phyloP scores from a whole-genome alignment of 2,329 filamentous ascomycete species.

The Aspergillus persii region DNA sequence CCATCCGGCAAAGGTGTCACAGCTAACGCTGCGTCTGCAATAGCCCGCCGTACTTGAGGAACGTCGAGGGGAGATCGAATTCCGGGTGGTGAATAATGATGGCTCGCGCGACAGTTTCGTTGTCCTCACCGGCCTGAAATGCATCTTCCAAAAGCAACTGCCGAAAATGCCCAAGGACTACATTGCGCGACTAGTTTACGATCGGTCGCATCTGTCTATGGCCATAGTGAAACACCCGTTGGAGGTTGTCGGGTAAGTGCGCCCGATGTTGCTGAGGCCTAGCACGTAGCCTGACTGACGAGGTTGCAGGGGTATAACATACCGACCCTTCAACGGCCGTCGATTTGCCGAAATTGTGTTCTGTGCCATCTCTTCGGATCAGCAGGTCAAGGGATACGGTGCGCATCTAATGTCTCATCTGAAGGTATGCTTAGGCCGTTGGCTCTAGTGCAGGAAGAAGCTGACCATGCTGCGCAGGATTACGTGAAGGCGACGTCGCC shows the following conservation, averaged over 20 bases:
- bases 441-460: background rate
- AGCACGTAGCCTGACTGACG: conserved; percentile 15
- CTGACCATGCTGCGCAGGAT: conserved; percentile 48
- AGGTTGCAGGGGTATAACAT: conserved; percentile 77
- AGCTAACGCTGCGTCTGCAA: conserved; percentile 21
- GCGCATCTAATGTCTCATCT: conserved; percentile 97
- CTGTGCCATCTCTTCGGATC: conserved; percentile 94
- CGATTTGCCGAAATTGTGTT: conserved; percentile 98
- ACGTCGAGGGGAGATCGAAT: conserved; percentile 90
- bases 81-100: conserved; percentile 97
- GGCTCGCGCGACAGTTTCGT: conserved; percentile 82
- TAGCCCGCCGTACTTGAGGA: conserved; percentile 90
- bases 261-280: background rate
- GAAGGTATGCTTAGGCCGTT: conserved; percentile 56
- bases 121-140: conserved; percentile 92
- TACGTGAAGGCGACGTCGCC: conserved; percentile 96
- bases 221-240: conserved; percentile 96
- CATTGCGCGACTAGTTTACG: conserved; percentile 94
- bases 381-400: conserved; percentile 98
- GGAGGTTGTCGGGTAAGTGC: conserved; percentile 70
- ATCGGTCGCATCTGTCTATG: conserved; percentile 92
- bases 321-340: conserved; percentile 86
- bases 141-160: conserved; percentile 96
- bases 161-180: conserved; percentile 99
- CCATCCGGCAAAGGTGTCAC: conserved; percentile 1